phyloP scores from a whole-genome alignment of 169 alveolate species.

The Plasmodium coatneyi region DNA sequence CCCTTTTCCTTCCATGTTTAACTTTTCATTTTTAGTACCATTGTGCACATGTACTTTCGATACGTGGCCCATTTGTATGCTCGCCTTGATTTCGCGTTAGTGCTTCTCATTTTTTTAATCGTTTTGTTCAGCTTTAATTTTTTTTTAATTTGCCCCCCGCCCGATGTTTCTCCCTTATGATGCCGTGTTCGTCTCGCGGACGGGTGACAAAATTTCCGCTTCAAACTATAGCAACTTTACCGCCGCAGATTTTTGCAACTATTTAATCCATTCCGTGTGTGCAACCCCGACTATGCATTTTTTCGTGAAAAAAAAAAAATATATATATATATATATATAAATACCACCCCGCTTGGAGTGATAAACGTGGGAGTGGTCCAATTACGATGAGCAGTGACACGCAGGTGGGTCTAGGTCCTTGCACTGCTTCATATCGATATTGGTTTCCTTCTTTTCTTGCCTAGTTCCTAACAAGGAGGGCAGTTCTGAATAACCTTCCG shows the following conservation, averaged over 20 bases:
- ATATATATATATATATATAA: neutral
- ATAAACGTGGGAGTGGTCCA: neutral
- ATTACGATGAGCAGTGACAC: neutral
- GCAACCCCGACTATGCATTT: neutral
- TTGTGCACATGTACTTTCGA: neutral
- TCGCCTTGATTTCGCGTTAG: neutral
- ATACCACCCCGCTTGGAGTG: neutral
- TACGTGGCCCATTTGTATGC: neutral
- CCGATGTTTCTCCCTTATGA: neutral
- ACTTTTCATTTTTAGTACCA: neutral
- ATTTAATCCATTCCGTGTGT: neutral
- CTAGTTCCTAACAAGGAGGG: constrained; percentile 3
- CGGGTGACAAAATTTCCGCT: neutral
- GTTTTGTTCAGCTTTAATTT: neutral
- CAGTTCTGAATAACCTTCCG: constrained; percentile 27
- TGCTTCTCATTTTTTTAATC: too few relatives aligned
- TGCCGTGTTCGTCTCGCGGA: neutral
- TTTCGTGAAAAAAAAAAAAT: neutral
- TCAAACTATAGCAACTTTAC: neutral
- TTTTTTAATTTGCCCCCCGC: neutral
- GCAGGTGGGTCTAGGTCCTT: neutral
- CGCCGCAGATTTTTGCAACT: neutral
- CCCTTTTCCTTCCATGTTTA: neutral
- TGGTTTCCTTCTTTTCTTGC: neutral
- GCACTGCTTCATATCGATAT: neutral